Evolutionary conservation across 768 basidiomycete genomes (phyloP).

Genomic region (Russula ochroleuca): DNA sequence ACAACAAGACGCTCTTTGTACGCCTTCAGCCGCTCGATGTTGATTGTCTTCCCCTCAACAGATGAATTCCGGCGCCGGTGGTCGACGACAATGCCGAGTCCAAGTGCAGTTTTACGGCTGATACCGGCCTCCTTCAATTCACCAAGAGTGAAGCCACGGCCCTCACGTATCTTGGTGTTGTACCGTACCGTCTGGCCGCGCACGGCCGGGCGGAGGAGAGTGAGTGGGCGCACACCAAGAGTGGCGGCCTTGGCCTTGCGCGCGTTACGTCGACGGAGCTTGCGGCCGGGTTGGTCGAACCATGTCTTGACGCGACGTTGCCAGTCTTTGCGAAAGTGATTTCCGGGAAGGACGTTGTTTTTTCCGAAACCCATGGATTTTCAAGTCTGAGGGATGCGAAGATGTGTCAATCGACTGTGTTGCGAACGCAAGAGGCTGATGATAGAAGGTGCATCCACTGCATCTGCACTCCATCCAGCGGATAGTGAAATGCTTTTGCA

Average conservation of each 20-base stretch:
- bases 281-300: slow-evolving; percentile 99
- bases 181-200: slow-evolving; percentile 95
- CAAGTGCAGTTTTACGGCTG: slow-evolving; percentile 86
- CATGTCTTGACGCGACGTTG: slow-evolving; percentile 93
- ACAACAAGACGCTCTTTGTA: slow-evolving; percentile 93
- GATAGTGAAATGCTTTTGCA: background rate
- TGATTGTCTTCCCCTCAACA: slow-evolving; percentile 94
- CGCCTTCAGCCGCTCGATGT: slow-evolving; percentile 88
- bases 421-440: background rate
- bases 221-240: slow-evolving; percentile 88
- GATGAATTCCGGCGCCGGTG: slow-evolving; percentile 94
- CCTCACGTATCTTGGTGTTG: slow-evolving; percentile 96
- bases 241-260: slow-evolving; percentile 87
- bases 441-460: slow-evolving; percentile 16
- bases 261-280: slow-evolving; percentile 89
- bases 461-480: slow-evolving; percentile 26
- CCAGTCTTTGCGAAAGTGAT: slow-evolving; percentile 99
- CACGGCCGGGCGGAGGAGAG: slow-evolving; percentile 93
- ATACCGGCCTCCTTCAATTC: slow-evolving; percentile 97
- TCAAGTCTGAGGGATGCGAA: slow-evolving; percentile 38
- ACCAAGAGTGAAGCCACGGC: slow-evolving; percentile 90
- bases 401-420: slow-evolving; percentile 25
- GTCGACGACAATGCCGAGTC: slow-evolving; percentile 93
- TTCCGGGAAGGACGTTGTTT: slow-evolving; percentile 88
- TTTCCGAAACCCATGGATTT: slow-evolving; percentile 68